Conservation (phyloP, 768 basidiomycete genomes). For the Lactarius indigo region DNA sequence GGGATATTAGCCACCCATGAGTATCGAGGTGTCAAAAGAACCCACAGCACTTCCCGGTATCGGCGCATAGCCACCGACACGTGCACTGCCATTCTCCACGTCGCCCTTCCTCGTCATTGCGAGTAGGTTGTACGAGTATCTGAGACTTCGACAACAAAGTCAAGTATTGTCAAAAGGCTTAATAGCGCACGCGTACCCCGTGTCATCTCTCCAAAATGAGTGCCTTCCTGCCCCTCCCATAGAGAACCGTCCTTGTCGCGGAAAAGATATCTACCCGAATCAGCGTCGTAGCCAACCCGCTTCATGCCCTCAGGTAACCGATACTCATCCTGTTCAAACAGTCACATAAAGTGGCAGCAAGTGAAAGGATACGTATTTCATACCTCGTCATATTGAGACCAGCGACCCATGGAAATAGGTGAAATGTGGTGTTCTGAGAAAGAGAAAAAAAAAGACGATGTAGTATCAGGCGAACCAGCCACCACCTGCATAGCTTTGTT, state of each 20-base stretch:
- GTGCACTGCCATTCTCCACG: conserved; percentile 22
- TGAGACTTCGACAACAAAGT: conserved; percentile 9
- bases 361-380: background rate
- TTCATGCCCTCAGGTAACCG: conserved; percentile 51
- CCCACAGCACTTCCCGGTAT: conserved; percentile 22
- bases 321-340: conserved; percentile 42
- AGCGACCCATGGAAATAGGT: conserved; percentile 33
- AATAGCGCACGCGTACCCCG: conserved; percentile 34
- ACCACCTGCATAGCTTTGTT: background rate
- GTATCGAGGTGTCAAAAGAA: background rate
- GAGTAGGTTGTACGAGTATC: background rate
- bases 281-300: conserved; percentile 74
- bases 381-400: conserved; percentile 40
- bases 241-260: conserved; percentile 48
- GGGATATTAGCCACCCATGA: background rate
- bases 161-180: background rate
- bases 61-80: conserved; percentile 13
- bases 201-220: conserved; percentile 52
- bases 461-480: background rate
- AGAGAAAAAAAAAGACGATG: background rate
- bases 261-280: conserved; percentile 64
- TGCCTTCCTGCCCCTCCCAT: conserved; percentile 59
- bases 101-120: conserved; percentile 15
- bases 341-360: background rate
- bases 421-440: background rate